Conservation (phyloP, 2,329 filamentous ascomycete species). For the Monilinia laxa region DNA sequence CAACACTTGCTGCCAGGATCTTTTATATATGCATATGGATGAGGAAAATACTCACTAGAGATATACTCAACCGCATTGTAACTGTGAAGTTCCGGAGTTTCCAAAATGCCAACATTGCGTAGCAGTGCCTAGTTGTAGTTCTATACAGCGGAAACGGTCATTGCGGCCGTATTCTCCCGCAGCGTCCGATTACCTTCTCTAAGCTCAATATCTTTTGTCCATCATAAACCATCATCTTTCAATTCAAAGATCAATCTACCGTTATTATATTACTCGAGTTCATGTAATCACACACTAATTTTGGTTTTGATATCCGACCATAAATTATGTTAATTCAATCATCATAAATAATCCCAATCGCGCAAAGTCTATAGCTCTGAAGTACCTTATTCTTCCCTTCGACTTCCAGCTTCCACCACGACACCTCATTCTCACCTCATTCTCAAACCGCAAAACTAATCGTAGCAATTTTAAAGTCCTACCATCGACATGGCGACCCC, state of each 20-base stretch:
- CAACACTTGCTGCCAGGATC: not conserved
- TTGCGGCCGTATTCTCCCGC: not conserved
- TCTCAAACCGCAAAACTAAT: not conserved
- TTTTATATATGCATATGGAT: not conserved
- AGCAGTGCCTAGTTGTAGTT: no score
- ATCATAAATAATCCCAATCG: not conserved
- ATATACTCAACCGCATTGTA: not conserved
- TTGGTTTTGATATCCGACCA: not conserved
- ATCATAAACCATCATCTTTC: not conserved
- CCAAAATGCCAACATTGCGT: no score
- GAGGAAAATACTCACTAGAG: not conserved
- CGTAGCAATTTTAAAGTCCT: not conserved
- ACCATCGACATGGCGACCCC: constrained; percentile 39
- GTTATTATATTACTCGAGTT: not conserved
- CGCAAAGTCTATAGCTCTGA: not conserved
- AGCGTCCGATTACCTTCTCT: not conserved
- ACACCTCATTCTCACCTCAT: not conserved
- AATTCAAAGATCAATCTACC: not conserved
- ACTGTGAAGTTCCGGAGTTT: no score
- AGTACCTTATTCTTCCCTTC: not conserved
- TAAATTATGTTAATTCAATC: not conserved
- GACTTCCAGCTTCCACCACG: not conserved
- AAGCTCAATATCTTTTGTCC: constrained; percentile 10
- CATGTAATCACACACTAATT: not conserved
- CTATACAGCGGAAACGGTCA: not conserved